Evolutionary conservation across 1,139 yeast genomes (phyloP), one percentile per base, ranked within the genome.

Genomic region (Blastobotrys raffinosifermentans): DNA sequence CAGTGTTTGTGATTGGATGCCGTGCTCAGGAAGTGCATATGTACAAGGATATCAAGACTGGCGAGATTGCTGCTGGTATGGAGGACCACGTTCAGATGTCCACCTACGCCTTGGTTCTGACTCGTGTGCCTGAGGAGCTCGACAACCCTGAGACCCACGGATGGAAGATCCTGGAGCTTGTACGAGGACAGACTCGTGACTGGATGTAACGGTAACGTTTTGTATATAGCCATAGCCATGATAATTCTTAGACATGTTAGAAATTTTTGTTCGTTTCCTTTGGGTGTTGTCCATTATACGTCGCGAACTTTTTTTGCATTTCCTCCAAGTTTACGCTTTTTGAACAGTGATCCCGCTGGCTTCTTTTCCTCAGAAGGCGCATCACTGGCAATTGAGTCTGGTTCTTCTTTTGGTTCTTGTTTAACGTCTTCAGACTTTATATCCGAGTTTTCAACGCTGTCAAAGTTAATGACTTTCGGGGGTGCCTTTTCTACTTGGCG

Each of bases 21-120:
- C 78, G 98, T 61, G 97, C 96, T 8, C 98, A 93, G 67, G 99
- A 93, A 58, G 80, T 93, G 43, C 93, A 85, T 58, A 69, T 87
- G 50, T 93, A 80, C 70, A 81, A 89, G 67, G 85, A 84, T 60
- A 77, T 80, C 47, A 87, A 87, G 67, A 81, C 96, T 25, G 96
- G 94, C 35, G 95, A 91, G 61, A 73, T 93, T 44, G 94, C 91
- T 41, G 98, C 98, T 8, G 99, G 98, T 52, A 78, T 91, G 35
- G 96, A 87, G 58, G 95, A 91, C 56, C 87, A 86, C 62, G 87
- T 93, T 50, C 80, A 86, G 61, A 74, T 86, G 72, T 81, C 94
- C 53, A 82, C 95, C 10, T 93, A 93, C 60, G 97, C 96, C 34
- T 80, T 93, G 89, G 98, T 91, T 19, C 70, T 93, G 55, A 87